phyloP scores from a whole-genome alignment of 805 yeast species.

The Metschnikowia gelsemii region DNA sequence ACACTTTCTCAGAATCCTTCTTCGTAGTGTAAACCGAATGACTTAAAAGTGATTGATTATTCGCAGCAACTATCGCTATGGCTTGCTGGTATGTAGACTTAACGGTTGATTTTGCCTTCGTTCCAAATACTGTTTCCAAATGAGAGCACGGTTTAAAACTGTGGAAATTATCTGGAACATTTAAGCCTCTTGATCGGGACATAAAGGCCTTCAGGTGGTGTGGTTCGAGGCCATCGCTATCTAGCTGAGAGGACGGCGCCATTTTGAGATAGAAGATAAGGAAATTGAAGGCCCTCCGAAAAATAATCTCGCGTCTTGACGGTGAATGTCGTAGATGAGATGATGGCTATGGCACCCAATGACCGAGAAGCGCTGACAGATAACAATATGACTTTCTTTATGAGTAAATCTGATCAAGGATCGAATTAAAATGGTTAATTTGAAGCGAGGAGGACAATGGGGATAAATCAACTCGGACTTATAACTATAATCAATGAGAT shows the following conservation, averaged over 20 bases:
- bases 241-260: slow-evolving; percentile 3
- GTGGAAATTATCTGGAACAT: slow-evolving; percentile 26
- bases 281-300: too few species aligned
- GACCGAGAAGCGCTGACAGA: not conserved
- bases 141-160: slow-evolving; percentile 50
- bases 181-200: not conserved
- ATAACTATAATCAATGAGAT: not conserved
- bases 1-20: slow-evolving; percentile 40
- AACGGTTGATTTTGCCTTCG: slow-evolving; percentile 51
- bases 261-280: not conserved
- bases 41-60: slow-evolving; percentile 22
- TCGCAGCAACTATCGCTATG: slow-evolving; percentile 43
- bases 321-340: not conserved
- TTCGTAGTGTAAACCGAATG: slow-evolving; percentile 27
- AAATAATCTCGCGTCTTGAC: not conserved
- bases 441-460: too few species aligned
- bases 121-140: slow-evolving; percentile 45
- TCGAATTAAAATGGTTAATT: too few species aligned
- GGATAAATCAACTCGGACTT: too few species aligned
- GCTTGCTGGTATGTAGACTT: slow-evolving; percentile 52
- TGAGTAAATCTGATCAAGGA: not conserved
- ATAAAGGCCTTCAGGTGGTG: not conserved
- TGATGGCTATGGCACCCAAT: not conserved
- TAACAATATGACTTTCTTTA: not conserved
- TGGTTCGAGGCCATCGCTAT: not conserved